Conservation (phyloP, 2,329 filamentous ascomycete species). For the Alternaria rosae region DNA sequence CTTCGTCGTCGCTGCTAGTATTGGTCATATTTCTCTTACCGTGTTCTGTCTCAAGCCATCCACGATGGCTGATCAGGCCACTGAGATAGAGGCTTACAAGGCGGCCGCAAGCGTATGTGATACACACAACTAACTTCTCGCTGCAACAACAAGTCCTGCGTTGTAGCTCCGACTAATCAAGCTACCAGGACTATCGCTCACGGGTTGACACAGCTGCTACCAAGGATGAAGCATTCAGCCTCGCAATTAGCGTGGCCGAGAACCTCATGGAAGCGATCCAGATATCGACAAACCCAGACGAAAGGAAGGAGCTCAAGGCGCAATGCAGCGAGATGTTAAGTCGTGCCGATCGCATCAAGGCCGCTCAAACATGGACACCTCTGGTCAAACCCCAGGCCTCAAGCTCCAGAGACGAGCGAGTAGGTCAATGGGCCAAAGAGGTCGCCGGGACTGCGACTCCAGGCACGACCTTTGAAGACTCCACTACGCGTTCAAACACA, state of each 20-base stretch:
- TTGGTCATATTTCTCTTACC: background rate
- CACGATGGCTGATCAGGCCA: conserved; percentile 38
- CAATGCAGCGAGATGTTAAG: conserved; percentile 75
- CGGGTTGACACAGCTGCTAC: conserved; percentile 60
- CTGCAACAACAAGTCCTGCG: background rate
- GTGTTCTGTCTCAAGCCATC: conserved; percentile 1
- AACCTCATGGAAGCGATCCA: conserved; percentile 79
- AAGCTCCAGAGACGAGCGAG: conserved; percentile 20
- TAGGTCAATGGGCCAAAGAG: conserved; percentile 33
- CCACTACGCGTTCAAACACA: conserved; percentile 10
- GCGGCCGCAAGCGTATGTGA: conserved; percentile 46
- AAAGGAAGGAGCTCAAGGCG: conserved; percentile 70
- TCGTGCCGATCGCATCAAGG: conserved; percentile 79
- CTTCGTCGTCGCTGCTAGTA: background rate
- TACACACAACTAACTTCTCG: conserved; percentile 20
- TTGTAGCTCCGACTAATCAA: conserved; percentile 25
- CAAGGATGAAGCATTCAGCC: conserved; percentile 71
- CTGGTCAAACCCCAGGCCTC: conserved; percentile 9
- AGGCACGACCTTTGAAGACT: background rate
- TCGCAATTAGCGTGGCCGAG: conserved; percentile 80
- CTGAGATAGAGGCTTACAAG: conserved; percentile 40
- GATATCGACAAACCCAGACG: conserved; percentile 65
- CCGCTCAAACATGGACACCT: conserved; percentile 33
- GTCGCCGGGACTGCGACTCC: conserved; percentile 21
- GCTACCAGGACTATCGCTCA: conserved; percentile 40